These are phyloP conservation scores for Pseudogymnoascus sp. DNA, from an alignment of 2,329 filamentous ascomycete genomes.

Conservation along the genomic window DNA sequence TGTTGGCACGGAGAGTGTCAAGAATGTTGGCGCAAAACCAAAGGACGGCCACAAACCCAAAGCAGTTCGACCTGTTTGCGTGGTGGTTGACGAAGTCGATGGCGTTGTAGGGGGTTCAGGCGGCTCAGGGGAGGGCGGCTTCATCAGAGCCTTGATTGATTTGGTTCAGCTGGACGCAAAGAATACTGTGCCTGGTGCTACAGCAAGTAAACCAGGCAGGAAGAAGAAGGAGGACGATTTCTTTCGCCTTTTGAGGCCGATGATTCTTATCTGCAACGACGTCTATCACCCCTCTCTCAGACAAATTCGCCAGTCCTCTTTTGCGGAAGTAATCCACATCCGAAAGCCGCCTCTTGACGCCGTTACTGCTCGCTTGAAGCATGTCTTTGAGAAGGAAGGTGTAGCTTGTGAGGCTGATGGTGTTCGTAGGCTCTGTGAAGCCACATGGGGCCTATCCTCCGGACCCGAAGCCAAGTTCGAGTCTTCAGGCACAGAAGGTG, in stretches of 20 bases:
- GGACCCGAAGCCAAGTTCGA: constrained; percentile 63
- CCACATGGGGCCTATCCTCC: constrained; percentile 70
- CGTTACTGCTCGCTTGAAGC: constrained; percentile 72
- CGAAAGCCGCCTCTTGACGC: constrained; percentile 83
- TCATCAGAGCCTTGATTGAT: constrained; percentile 90
- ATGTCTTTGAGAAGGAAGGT: constrained; percentile 80
- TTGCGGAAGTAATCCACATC: constrained; percentile 87
- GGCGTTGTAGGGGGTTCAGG: constrained; percentile 79
- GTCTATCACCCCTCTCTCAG: constrained; percentile 86
- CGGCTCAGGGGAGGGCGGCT: constrained; percentile 77
- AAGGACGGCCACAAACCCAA: constrained; percentile 52
- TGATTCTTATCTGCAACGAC: constrained; percentile 96
- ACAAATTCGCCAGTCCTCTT: constrained; percentile 71
- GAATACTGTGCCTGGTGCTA: constrained; percentile 44
- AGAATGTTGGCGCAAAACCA: constrained; percentile 52
- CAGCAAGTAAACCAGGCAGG: constrained; percentile 24
- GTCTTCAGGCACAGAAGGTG: constrained; percentile 61
- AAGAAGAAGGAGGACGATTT: constrained; percentile 66
- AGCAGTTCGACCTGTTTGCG: constrained; percentile 77
- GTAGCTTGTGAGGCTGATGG: constrained; percentile 85
- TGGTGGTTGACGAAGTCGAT: constrained; percentile 94
- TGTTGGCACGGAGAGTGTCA: constrained; percentile 89
- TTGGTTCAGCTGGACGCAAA: constrained; percentile 79
- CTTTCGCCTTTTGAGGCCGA: constrained; percentile 77
- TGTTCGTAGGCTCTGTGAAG: constrained; percentile 74